These are phyloP conservation scores for Daldinia vernicosa DNA, from an alignment of 495 filamentous ascomycete genomes.

Conservation along the genomic window DNA sequence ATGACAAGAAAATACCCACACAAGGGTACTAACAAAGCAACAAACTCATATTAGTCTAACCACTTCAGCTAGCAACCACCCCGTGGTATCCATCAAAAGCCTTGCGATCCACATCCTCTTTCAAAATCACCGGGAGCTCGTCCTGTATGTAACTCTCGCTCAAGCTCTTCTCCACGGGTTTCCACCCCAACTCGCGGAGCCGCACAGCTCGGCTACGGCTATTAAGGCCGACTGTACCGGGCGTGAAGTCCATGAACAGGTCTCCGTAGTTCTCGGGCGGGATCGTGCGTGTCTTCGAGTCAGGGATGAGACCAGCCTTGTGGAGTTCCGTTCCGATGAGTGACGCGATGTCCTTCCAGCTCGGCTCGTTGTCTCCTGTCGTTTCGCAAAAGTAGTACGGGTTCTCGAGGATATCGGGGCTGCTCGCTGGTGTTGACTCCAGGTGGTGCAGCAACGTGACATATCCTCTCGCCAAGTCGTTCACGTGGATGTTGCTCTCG, in stretches of 20 bases:
- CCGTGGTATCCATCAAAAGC: slow-evolving; percentile 28
- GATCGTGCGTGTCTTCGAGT: slow-evolving; percentile 49
- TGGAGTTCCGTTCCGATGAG: slow-evolving; percentile 67
- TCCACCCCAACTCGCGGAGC: slow-evolving; percentile 67
- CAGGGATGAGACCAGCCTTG: slow-evolving; percentile 68
- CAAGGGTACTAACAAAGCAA: no score
- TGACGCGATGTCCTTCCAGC: slow-evolving; percentile 72
- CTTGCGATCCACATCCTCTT: slow-evolving; percentile 40
- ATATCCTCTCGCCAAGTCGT: slow-evolving; percentile 74
- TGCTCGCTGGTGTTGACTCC: slow-evolving; percentile 61
- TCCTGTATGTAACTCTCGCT: slow-evolving; percentile 48
- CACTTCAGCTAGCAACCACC: slow-evolving; percentile 6
- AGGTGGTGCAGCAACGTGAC: slow-evolving; percentile 61
- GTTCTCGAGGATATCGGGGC: slow-evolving; percentile 72
- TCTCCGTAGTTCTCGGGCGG: slow-evolving; percentile 54
- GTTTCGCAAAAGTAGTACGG: slow-evolving; percentile 76
- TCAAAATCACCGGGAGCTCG: slow-evolving; percentile 50
- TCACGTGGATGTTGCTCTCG: slow-evolving; percentile 78
- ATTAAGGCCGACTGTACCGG: slow-evolving; percentile 57
- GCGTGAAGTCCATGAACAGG: slow-evolving; percentile 41
- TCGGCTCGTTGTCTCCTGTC: slow-evolving; percentile 64
- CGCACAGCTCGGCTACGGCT: slow-evolving; percentile 63
- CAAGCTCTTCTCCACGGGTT: slow-evolving; percentile 55
- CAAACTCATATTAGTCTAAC: background rate
- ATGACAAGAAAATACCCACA: background rate